Percentiles rank a stretch among this genome's conserved stretches.
phyloP scores from a whole-genome alignment of 768 basidiomycete genomes.

The Podaxis sp. region DNA sequence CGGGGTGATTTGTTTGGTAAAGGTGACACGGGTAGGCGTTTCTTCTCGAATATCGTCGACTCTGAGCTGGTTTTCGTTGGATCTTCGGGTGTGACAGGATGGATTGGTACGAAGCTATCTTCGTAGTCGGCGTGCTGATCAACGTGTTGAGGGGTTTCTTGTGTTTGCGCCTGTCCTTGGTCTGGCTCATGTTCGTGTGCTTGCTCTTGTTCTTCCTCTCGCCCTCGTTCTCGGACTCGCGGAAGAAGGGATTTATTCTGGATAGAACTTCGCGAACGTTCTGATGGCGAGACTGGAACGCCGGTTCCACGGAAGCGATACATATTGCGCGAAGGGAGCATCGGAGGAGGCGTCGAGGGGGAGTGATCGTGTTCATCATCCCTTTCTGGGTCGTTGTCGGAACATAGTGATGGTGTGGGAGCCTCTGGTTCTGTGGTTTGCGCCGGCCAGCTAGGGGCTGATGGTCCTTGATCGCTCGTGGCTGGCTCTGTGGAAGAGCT shows the following conservation, averaged over 20 bases:
- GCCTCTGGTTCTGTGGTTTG: constrained; percentile 25
- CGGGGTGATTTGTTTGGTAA: constrained; percentile 52
- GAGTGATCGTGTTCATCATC: constrained; percentile 48
- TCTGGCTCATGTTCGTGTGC: background rate
- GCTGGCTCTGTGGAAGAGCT: constrained; percentile 8
- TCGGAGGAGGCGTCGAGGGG: constrained; percentile 46
- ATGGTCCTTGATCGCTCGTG: constrained; percentile 4
- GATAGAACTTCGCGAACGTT: background rate
- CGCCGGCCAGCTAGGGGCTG: constrained; percentile 18
- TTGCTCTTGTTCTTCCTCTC: background rate
- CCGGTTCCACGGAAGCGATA: constrained; percentile 21
- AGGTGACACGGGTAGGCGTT: constrained; percentile 62
- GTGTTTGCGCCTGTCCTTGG: background rate
- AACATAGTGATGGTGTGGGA: constrained; percentile 69
- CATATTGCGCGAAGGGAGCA: constrained; percentile 9
- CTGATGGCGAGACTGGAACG: constrained; percentile 18
- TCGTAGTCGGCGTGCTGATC: constrained; percentile 25
- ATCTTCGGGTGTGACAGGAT: constrained; percentile 6
- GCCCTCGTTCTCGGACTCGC: background rate
- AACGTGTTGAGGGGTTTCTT: constrained; percentile 20
- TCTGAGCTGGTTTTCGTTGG: constrained; percentile 5
- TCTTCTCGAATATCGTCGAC: constrained; percentile 46
- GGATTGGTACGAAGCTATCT: constrained; percentile 3
- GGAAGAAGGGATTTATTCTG: background rate
- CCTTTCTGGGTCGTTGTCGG: constrained; percentile 56